phyloP scores from a whole-genome alignment of 2,329 filamentous ascomycete genomes.

The Neophaeococcomyces aloes region DNA sequence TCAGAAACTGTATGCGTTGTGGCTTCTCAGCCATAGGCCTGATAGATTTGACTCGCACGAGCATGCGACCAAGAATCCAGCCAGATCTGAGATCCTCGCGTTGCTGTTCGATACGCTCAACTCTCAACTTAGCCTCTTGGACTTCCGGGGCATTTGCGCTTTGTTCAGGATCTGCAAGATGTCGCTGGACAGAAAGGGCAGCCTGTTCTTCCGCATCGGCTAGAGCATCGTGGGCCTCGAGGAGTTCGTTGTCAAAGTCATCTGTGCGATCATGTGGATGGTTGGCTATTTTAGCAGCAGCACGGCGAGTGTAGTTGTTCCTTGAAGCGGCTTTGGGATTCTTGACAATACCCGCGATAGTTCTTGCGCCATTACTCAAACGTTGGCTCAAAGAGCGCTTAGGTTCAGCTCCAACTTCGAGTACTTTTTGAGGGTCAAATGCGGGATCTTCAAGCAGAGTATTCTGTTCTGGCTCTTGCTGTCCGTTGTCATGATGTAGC shows the following conservation, averaged over 20 bases:
- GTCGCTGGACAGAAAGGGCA: conserved; percentile 8
- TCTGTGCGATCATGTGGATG: conserved; percentile 26
- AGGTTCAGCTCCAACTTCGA: conserved; percentile 16
- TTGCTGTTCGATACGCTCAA: conserved; percentile 26
- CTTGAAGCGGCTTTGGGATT: conserved; percentile 25
- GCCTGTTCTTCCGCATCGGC: conserved; percentile 14
- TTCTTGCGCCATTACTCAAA: conserved; percentile 13
- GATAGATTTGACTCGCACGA: conserved; percentile 29
- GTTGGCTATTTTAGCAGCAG: conserved; percentile 25
- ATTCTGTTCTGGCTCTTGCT: conserved; percentile 3
- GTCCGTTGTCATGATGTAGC: conserved; percentile 1
- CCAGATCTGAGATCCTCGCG: conserved; percentile 29
- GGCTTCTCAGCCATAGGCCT: conserved; percentile 23
- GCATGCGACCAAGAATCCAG: conserved; percentile 31
- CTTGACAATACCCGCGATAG: conserved; percentile 17
- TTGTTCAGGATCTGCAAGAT: conserved; percentile 5
- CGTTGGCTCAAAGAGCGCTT: conserved; percentile 15
- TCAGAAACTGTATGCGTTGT: conserved; percentile 23
- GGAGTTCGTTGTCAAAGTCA: conserved; percentile 25
- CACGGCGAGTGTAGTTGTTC: conserved; percentile 24
- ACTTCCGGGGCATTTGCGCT: conserved; percentile 9
- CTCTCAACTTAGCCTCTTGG: conserved; percentile 15
- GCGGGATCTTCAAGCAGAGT: conserved; percentile 24
- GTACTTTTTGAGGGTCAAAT: conserved; percentile 25
- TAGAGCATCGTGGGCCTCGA: conserved; percentile 26